Evolutionary conservation across 495 filamentous ascomycete species (phyloP), one percentile per base, ranked within the genome.

Genomic region (Neurospora intermedia): DNA sequence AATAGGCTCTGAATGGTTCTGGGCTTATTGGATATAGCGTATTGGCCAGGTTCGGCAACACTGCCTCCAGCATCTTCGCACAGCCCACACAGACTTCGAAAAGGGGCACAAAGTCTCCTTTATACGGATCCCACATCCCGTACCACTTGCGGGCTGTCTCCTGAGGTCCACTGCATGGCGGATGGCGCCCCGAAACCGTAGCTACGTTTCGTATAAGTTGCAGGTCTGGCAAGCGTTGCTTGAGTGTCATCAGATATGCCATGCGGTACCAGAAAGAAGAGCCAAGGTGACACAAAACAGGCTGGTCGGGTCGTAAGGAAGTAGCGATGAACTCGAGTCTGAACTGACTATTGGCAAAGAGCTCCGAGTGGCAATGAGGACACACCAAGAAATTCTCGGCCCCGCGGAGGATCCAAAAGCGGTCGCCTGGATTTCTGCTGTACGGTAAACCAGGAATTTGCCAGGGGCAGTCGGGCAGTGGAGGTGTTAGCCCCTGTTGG

Each of bases 351-450:
- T 81, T 75, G 40, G 78, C 76, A 72, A 85, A 86, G 6, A 82
- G 75, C 6, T 72, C 72, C 4, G 71, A 74, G 69, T 83, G 85
- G 72, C 85, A 86, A 41, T 80, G 81, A 0, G 82, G 81, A 70
- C 85, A 86, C 20, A 86, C 82, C n/a, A 78, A 75, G 73, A 86
- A 85, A 74, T 83, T 83, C 11, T 84, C 81, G 71, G 81, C 81
- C 8, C 79, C 75, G 11, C 81, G 82, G 2, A 86, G 74, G 1
- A 82, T 84, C 4, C 84, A 71, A 74, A 84, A 86, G 48, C 81
- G 81, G 23, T 79, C 73, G 31, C 77, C 74, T 11, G 80, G 81
- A 4, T 77, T 70, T 35, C 72, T 72, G 11, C 66, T 66, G 4
- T 73, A 40, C 35, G 73, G 69, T 2, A 54, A 23, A 18, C 76